Evolutionary conservation across 2,329 filamentous ascomycete species (phyloP).

Genomic region (Diplocarpon mali): DNA sequence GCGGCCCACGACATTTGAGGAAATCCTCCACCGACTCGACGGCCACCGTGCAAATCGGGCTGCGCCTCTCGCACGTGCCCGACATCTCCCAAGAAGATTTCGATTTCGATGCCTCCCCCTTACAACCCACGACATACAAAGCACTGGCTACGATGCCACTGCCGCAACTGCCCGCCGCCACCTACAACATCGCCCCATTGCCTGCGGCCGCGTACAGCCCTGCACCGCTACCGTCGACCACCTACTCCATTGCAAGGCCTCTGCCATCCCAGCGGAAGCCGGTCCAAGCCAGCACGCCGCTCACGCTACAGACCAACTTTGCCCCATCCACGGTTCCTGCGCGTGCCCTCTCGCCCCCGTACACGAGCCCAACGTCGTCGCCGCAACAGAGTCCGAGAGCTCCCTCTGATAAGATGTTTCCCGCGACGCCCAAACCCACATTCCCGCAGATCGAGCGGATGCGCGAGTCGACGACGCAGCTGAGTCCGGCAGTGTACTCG

Average conservation of each 20-base stretch:
- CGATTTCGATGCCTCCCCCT: slow-evolving; percentile 11
- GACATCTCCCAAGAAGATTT: slow-evolving; percentile 12
- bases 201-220: too few relatives aligned
- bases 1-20: slow-evolving; percentile 30
- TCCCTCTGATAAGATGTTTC: slow-evolving; percentile 15
- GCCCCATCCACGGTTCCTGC: slow-evolving; percentile 1
- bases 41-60: slow-evolving; percentile 60
- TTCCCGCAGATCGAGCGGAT: slow-evolving; percentile 21
- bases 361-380: slow-evolving; percentile 2
- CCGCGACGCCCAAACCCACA: slow-evolving; percentile 12
- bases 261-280: slow-evolving; percentile 1
- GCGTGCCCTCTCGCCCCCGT: slow-evolving; percentile 3
- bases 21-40: slow-evolving; percentile 53
- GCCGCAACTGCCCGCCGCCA: slow-evolving; percentile 5
- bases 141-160: slow-evolving; percentile 15
- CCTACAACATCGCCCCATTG: background rate
- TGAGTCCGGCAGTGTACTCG: slow-evolving; percentile 43
- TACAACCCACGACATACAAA: slow-evolving; percentile 27
- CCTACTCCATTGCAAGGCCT: slow-evolving; percentile 7
- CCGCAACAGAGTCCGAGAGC: slow-evolving; percentile 5
- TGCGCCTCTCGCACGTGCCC: slow-evolving; percentile 48
- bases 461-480: slow-evolving; percentile 25
- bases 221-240: slow-evolving; percentile 6
- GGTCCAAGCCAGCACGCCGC: slow-evolving; percentile 2
- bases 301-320: slow-evolving; percentile 9